Evolutionary conservation across 139 green algal genomes (phyloP).

Genomic region (Tetradesmus obliquus): DNA sequence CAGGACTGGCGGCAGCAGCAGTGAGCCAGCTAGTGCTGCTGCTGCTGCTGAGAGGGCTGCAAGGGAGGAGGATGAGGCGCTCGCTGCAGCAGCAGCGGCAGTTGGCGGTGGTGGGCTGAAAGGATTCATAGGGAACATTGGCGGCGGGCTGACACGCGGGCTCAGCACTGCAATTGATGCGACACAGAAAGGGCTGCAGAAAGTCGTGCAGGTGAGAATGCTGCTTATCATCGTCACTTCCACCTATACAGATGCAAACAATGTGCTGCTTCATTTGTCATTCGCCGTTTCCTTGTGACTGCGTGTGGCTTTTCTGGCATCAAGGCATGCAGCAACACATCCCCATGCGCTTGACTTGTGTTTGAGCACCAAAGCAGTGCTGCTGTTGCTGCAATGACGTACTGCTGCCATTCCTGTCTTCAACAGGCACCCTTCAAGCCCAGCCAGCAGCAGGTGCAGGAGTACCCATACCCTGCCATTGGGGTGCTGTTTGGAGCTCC

Average conservation of each 20-base stretch:
- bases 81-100: neutral
- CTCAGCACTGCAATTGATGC: slow-evolving; percentile 32
- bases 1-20: neutral
- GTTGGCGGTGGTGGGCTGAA: neutral
- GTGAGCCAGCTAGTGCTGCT: neutral
- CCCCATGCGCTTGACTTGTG: neutral
- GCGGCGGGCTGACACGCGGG: slow-evolving; percentile 7
- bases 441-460: neutral
- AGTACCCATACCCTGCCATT: slow-evolving; percentile 25
- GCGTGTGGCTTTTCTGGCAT: neutral
- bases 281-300: neutral
- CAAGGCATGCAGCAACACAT: neutral
- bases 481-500: slow-evolving; percentile 5
- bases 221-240: neutral
- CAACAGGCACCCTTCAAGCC: neutral
- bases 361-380: neutral
- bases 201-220: slow-evolving; percentile 32
- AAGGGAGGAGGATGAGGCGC: neutral
- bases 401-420: neutral
- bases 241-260: neutral
- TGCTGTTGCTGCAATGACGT: neutral
- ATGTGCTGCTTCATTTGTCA: slow-evolving; percentile 1
- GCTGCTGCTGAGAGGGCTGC: neutral
- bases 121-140: slow-evolving; percentile 30
- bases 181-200: slow-evolving; percentile 41